These are phyloP conservation scores for Nicotiana tabacum DNA, from an alignment of 257 asterid genomes.

Conservation along the genomic window DNA sequence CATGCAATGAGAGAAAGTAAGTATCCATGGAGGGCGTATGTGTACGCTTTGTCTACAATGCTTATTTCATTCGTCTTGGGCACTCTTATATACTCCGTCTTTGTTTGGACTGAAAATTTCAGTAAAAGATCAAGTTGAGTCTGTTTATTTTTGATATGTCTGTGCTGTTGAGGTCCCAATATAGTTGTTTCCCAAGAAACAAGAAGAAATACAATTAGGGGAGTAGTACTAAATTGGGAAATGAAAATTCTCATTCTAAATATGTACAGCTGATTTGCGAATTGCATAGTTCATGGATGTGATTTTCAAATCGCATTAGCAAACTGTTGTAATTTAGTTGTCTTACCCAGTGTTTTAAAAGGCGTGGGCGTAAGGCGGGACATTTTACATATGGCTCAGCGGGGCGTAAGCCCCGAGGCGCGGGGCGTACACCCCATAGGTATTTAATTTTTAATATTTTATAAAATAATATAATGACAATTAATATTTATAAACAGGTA, in stretches of 20 bases:
- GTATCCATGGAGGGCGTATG: conserved; percentile 64
- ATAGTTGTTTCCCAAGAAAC: neutral
- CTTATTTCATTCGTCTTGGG: conserved; percentile 48
- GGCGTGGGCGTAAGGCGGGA: too few species aligned
- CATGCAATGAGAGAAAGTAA: conserved; percentile 65
- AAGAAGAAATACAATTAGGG: neutral
- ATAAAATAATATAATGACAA: too few species aligned
- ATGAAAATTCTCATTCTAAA: neutral
- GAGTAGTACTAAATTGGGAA: neutral
- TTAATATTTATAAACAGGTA: too few species aligned
- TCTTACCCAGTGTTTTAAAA: too few species aligned
- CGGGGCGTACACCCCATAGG: too few species aligned
- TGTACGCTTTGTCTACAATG: conserved; percentile 48
- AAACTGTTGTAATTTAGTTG: neutral
- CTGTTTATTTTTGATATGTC: neutral
- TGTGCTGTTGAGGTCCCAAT: neutral
- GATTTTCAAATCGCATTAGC: neutral
- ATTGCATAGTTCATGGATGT: neutral
- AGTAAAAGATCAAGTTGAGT: neutral
- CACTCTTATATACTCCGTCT: conserved; percentile 59
- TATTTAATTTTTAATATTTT: too few species aligned
- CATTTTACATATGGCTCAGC: too few species aligned
- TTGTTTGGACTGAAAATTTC: conserved; percentile 49
- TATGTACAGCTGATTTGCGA: neutral
- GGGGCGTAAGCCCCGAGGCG: too few species aligned